Conservation (phyloP, 2,329 filamentous ascomycete genomes). For the Madurella fahalii region DNA sequence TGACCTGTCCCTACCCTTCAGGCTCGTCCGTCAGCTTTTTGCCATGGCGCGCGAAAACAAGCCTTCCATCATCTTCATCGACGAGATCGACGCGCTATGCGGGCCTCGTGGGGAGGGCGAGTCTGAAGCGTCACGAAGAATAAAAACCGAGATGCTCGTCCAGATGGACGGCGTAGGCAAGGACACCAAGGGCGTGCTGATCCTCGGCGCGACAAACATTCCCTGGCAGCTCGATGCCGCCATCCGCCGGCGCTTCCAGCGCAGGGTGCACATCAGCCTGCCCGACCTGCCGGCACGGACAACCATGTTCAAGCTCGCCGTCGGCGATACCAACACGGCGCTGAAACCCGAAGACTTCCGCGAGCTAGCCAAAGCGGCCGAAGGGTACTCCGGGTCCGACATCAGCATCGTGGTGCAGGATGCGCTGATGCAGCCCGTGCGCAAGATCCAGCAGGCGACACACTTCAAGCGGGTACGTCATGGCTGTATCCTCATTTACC, state of each 20-base stretch:
- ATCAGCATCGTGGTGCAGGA: constrained; percentile 94
- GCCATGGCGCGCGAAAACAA: constrained; percentile 98
- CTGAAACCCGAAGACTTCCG: constrained; percentile 74
- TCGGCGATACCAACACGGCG: constrained; percentile 89
- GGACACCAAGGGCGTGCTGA: constrained; percentile 88
- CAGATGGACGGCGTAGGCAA: constrained; percentile 99
- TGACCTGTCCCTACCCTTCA: constrained; percentile 35
- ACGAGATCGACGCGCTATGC: constrained; percentile 95
- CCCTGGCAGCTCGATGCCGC: constrained; percentile 97
- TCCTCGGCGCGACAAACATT: constrained; percentile 95
- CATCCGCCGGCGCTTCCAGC: constrained; percentile 92
- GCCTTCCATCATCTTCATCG: constrained; percentile 97
- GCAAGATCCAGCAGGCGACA: constrained; percentile 94
- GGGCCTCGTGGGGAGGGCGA: constrained; percentile 91
- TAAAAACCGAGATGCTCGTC: constrained; percentile 97
- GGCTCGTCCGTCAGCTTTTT: constrained; percentile 93
- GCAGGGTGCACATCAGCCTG: constrained; percentile 90
- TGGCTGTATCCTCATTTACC: neutral
- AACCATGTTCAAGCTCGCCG: constrained; percentile 90
- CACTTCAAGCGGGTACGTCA: constrained; percentile 87
- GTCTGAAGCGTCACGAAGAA: constrained; percentile 92
- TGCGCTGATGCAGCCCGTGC: constrained; percentile 93
- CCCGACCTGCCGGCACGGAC: constrained; percentile 84
- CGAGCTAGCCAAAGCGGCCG: constrained; percentile 73
- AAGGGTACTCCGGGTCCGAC: constrained; percentile 95